Evolutionary conservation across 495 filamentous ascomycete species (phyloP).

Genomic region (Bathelium albidoporum): DNA sequence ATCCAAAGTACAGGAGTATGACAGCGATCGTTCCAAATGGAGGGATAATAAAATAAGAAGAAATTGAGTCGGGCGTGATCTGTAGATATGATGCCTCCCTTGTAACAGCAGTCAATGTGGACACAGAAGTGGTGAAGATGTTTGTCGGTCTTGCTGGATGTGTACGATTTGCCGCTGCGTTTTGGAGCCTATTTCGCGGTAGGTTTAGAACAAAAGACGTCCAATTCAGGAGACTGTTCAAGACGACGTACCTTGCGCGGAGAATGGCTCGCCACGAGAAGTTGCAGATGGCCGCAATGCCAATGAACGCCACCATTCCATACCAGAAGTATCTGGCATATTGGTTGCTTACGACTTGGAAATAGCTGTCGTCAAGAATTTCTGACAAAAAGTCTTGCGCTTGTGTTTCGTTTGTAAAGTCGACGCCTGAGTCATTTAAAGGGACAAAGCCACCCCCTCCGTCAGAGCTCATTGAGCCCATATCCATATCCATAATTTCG

Average conservation of each 20-base stretch:
- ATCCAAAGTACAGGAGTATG: not conserved
- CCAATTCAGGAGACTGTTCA: not conserved
- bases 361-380: conserved; percentile 11
- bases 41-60: not conserved
- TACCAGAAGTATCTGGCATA: conserved; percentile 19
- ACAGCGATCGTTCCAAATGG: not conserved
- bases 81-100: conserved; percentile 12
- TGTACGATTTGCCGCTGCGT: conserved; percentile 6
- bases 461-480: not conserved
- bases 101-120: conserved; percentile 12
- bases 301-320: conserved; percentile 11
- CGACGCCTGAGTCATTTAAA: conserved; percentile 10
- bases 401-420: conserved; percentile 12
- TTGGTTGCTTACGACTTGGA: conserved; percentile 11
- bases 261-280: conserved; percentile 2
- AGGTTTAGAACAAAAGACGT: not conserved
- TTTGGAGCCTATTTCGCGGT: conserved; percentile 1
- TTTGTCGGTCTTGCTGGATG: conserved; percentile 11
- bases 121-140: conserved; percentile 5
- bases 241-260: not conserved
- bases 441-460: not conserved
- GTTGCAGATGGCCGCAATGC: conserved; percentile 9
- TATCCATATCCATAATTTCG: conserved; percentile 4
- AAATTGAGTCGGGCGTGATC: conserved; percentile 7
- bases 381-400: conserved; percentile 10